Conservation (phyloP, 2,329 filamentous ascomycete species). For the Phialocephala subalpina region DNA sequence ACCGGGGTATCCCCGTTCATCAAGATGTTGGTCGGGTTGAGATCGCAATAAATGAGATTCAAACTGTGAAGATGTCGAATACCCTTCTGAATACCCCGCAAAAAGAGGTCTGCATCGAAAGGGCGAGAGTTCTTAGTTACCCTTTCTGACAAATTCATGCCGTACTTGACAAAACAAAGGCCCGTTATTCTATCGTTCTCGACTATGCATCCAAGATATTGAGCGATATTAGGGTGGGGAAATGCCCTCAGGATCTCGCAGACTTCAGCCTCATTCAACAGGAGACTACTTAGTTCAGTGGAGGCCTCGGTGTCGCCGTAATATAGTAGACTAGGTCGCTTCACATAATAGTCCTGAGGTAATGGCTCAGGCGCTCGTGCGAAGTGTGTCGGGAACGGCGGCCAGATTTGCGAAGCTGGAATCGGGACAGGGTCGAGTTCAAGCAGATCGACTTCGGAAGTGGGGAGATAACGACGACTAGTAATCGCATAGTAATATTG, state of each 20-base stretch:
- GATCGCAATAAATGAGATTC: constrained; percentile 42
- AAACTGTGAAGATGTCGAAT: constrained; percentile 43
- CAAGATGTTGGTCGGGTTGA: constrained; percentile 45
- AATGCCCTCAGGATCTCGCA: constrained; percentile 24
- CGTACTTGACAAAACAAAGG: constrained; percentile 37
- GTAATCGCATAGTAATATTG: constrained; percentile 26
- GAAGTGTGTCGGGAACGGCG: constrained; percentile 20
- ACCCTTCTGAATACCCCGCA: constrained; percentile 28
- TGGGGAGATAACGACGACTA: constrained; percentile 19
- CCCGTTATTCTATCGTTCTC: constrained; percentile 37
- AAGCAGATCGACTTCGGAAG: constrained; percentile 21
- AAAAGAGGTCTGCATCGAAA: constrained; percentile 19
- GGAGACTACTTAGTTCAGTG: constrained; percentile 13
- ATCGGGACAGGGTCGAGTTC: constrained; percentile 26
- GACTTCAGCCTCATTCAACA: constrained; percentile 20
- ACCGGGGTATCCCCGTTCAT: constrained; percentile 38
- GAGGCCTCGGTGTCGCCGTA: constrained; percentile 25
- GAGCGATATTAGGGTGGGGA: constrained; percentile 43
- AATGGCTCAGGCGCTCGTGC: constrained; percentile 21
- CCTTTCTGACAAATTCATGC: constrained; percentile 35
- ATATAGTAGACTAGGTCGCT: constrained; percentile 24
- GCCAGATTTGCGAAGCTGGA: constrained; percentile 22
- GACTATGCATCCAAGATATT: constrained; percentile 38
- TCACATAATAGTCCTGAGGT: constrained; percentile 25
- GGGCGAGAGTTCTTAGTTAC: constrained; percentile 19